phyloP scores from a whole-genome alignment of 352 stramenopile genomes.

The Globisporangium viniferum region DNA sequence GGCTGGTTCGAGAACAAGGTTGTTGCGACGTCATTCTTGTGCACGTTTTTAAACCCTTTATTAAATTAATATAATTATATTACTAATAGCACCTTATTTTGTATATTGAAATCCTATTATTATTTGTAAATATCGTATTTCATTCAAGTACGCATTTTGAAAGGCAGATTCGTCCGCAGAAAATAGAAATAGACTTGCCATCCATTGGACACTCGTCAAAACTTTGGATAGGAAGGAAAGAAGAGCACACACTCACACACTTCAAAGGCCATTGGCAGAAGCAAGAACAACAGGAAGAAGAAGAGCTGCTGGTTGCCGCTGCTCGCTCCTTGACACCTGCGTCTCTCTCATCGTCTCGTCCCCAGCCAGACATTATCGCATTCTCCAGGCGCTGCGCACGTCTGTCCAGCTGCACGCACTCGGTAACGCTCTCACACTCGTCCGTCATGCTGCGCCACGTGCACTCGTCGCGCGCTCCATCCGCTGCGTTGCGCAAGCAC shows the following conservation, averaged over 20 bases:
- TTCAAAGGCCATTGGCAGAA: neutral
- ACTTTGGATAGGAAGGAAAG: slow-evolving; percentile 9
- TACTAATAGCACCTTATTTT: too few species aligned
- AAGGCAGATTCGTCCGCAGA: slow-evolving; percentile 4
- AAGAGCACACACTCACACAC: slow-evolving; percentile 4
- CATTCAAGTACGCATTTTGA: neutral
- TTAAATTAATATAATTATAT: neutral
- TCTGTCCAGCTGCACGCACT: neutral
- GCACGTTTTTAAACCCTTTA: neutral
- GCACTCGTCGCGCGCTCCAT: neutral
- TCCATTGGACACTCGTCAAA: slow-evolving; percentile 3
- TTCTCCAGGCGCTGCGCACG: slow-evolving; percentile 3
- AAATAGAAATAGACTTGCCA: slow-evolving; percentile 6
- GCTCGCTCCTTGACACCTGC: neutral
- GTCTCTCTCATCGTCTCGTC: neutral
- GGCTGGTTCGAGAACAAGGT: neutral
- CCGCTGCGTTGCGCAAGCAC: slow-evolving; percentile 4
- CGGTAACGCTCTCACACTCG: neutral
- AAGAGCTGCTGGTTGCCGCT: neutral
- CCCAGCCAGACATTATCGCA: slow-evolving; percentile 1
- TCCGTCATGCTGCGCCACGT: slow-evolving; percentile 15
- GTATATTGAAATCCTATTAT: neutral
- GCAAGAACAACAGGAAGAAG: neutral
- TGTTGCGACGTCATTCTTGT: neutral
- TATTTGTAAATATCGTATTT: neutral